phyloP scores from a whole-genome alignment of 441 rosid genomes.

The Adansonia rubrostipa region DNA sequence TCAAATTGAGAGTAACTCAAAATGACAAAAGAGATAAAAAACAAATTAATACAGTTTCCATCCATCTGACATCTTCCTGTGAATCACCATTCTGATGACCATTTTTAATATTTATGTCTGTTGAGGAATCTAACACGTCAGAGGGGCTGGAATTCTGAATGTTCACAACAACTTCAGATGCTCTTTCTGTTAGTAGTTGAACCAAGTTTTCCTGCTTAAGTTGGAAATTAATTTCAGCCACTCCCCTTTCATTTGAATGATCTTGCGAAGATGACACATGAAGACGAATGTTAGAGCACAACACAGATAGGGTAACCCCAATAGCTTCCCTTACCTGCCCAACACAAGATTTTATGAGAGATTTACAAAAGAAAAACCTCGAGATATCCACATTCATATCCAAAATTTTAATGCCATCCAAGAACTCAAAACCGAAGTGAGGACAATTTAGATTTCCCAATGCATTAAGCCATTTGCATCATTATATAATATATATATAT shows the following conservation, averaged over 20 bases:
- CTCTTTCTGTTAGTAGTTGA: slow-evolving; percentile 62
- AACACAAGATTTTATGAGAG: slow-evolving; percentile 29
- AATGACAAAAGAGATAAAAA: not conserved
- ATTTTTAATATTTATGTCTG: slow-evolving; percentile 51
- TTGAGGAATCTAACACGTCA: slow-evolving; percentile 57
- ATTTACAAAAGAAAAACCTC: slow-evolving; percentile 15
- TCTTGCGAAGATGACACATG: slow-evolving; percentile 50
- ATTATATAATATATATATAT: not conserved
- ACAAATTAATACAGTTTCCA: slow-evolving; percentile 83
- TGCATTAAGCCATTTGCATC: not conserved
- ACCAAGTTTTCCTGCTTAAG: slow-evolving; percentile 71
- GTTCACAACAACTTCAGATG: slow-evolving; percentile 73
- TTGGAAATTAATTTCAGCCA: slow-evolving; percentile 42
- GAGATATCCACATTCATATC: not conserved
- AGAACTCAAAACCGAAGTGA: slow-evolving; percentile 7
- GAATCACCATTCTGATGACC: slow-evolving; percentile 61
- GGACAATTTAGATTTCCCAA: not conserved
- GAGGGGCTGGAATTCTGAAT: slow-evolving; percentile 75
- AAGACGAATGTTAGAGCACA: slow-evolving; percentile 93
- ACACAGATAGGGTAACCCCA: slow-evolving; percentile 83
- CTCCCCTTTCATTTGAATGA: slow-evolving; percentile 55
- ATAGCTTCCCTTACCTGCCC: slow-evolving; percentile 94
- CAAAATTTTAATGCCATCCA: slow-evolving; percentile 1
- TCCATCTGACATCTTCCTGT: slow-evolving; percentile 94
- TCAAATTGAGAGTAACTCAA: slow-evolving; percentile 19